Conservation (phyloP, 2,329 filamentous ascomycete genomes). For the Aspergillus pseudoviridinutans region DNA sequence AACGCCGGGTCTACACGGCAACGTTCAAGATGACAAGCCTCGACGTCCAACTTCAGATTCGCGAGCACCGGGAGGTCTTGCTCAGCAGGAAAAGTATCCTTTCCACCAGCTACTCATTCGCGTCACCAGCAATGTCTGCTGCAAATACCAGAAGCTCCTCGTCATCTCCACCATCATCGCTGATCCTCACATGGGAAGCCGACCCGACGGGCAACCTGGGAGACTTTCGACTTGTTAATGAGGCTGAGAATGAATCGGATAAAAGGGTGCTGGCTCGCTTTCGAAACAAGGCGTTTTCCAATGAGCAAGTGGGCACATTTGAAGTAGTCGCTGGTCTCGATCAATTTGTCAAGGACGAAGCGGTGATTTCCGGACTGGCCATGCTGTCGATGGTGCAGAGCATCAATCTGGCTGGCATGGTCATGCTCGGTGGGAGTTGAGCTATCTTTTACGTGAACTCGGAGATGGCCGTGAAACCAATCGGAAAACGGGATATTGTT, state of each 20-base stretch:
- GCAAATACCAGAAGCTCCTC: too few species aligned
- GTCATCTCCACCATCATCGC: neutral
- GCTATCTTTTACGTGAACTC: neutral
- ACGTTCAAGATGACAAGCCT: conserved; percentile 4
- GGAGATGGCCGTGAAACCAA: neutral
- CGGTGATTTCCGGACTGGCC: conserved; percentile 4
- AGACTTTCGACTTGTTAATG: conserved; percentile 1
- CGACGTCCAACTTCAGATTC: neutral
- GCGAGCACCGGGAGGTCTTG: neutral
- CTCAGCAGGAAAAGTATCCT: neutral
- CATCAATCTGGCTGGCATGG: conserved; percentile 4
- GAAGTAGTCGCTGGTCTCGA: neutral
- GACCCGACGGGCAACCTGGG: neutral
- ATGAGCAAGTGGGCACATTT: conserved; percentile 4
- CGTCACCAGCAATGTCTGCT: neutral
- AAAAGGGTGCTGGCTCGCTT: neutral
- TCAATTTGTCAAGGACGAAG: conserved; percentile 2
- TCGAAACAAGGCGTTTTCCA: conserved; percentile 3
- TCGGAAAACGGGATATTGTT: neutral
- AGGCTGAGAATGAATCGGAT: neutral
- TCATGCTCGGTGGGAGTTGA: neutral
- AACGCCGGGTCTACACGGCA: neutral
- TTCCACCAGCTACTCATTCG: conserved; percentile 1
- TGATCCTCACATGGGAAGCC: neutral
- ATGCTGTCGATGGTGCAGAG: conserved; percentile 7